Evolutionary conservation across 257 asterid species (phyloP), one percentile per base, ranked within the genome.

Genomic region (Penstemon newberryi): DNA sequence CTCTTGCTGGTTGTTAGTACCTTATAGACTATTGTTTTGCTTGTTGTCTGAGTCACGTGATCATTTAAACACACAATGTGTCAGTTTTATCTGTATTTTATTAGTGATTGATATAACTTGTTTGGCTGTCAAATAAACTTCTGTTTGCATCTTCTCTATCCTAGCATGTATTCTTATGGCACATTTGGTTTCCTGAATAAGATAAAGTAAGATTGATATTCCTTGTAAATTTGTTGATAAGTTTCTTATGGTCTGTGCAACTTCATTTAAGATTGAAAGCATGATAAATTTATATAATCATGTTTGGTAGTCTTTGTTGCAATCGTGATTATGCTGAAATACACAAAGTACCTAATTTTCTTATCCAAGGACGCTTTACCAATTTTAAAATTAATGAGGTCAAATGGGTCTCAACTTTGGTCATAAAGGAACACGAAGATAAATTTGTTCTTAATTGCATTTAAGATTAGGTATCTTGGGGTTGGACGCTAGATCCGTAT

Each of bases 31-130:
- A 43, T 47, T 47, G 18, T 19, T 47, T 13, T 37, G 6, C 7
- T 44, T 60, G 18, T 56, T 56, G 37, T 36, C 52, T 39, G 15
- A 33, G 19, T 47, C 45, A 18, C 44, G 55, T 18, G 64, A 43
- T 54, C 63, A 25, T 18, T 39, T 63, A 5, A 46, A 56, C 56
- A 46, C 9, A 53, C 50, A 6, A 36, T 4, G 13, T 56, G 51
- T 49, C 56, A 38, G n/a, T 11, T 57, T 51, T 63, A 49, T 67
- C 64, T 67, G 9, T 50, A 38, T 54, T 52, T 70, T 46, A 8
- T 49, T 8, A 0, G 4, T 9, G 40, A 66, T 51, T 43, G 40
- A 37, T n/a, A 15, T 61, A 50, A 47, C 25, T 66, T 8, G 59
- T 10, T 11, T 7, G 15, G 36, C 42, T 63, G 38, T 41, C 43